Conservation (phyloP, 805 yeast species). For the Teunomyces gatunensis region DNA sequence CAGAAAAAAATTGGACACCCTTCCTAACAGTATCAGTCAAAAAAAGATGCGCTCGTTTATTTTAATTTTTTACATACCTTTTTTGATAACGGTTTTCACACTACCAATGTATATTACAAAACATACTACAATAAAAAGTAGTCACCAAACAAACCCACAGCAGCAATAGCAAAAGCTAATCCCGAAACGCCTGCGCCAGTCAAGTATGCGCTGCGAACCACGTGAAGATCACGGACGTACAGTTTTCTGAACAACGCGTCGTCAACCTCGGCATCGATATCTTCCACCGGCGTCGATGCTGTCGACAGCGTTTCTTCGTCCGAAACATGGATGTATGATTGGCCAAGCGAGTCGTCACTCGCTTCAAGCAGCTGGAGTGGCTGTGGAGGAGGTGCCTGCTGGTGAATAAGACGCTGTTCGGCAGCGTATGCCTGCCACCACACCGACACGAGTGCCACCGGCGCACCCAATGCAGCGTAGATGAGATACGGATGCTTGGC, state of each 20-base stretch:
- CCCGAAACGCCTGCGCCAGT: conserved; percentile 43
- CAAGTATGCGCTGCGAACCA: conserved; percentile 36
- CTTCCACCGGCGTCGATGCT: conserved; percentile 28
- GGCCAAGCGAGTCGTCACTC: conserved; percentile 31
- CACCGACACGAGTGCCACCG: conserved; percentile 33
- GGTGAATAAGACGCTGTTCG: conserved; percentile 17
- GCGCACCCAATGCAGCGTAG: conserved; percentile 59
- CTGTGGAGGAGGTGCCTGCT: neutral
- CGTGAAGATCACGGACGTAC: conserved; percentile 19
- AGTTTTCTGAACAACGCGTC: conserved; percentile 40
- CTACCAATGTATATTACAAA: neutral
- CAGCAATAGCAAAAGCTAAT: conserved; percentile 46
- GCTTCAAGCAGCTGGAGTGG: conserved; percentile 5
- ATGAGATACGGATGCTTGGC: conserved; percentile 73
- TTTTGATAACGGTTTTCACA: neutral
- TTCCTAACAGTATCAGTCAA: too few relatives aligned
- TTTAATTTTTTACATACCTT: neutral
- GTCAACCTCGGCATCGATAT: conserved; percentile 43
- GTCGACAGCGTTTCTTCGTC: conserved; percentile 33
- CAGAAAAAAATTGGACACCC: too few relatives aligned
- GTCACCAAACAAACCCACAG: conserved; percentile 61
- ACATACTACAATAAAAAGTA: conserved; percentile 4
- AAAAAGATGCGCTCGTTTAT: too few relatives aligned
- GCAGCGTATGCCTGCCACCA: conserved; percentile 13
- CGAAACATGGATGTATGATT: conserved; percentile 42